Base-by-base conservation (phyloP, 768 basidiomycete genomes). In the Lentinula edodes region DNA sequence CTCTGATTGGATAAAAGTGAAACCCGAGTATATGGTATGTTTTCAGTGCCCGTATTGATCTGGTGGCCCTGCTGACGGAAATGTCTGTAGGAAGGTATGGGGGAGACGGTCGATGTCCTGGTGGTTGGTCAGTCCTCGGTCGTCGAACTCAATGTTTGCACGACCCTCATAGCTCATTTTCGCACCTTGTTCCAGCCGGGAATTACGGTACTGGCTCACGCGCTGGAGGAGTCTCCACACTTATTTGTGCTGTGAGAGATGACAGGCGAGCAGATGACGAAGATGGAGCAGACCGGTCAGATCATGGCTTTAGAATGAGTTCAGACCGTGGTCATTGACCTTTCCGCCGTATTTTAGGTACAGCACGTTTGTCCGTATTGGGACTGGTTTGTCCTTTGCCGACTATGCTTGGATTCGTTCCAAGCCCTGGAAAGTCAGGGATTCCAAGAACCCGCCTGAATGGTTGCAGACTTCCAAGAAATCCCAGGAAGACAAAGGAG, bases 1-100 rank as follows among this genome's bases (percentile, higher is more conserved):
- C 66, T 83, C 86, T 71, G 89, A 92, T 67, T 99, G 97, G 96
- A 86, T 96, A 68, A 99, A 99, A 77, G 89, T 94, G 23, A 92
- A 93, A 67, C 90, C 90, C 0, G 91, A 93, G 71, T 94, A 92
- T 65, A 90, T 91, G 87, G 91, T 90, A 65, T 56, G 75, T 70
- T 23, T 7, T 41, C 5, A 43, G 16, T 52, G 39, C 1, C n/a
- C 18, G n/a, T 18, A 52, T 38, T 61, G 34, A 9, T 35, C 39
- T 20, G 20, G 18, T 10, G 34, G 20, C 39, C 13, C 56, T 56
- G 55, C 41, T 56, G 58, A 38, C 46, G 35, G 35, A 23, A 18
- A 34, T 35, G 10, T 55, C 15, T 45, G 13, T 58, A 92, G 91
- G 93, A 95, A 66, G 89, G 92, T 63, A 85, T 95, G 82, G 93